These are phyloP conservation scores for Capronia epimyces DNA, from an alignment of 2,329 filamentous ascomycete species.

Conservation along the genomic window DNA sequence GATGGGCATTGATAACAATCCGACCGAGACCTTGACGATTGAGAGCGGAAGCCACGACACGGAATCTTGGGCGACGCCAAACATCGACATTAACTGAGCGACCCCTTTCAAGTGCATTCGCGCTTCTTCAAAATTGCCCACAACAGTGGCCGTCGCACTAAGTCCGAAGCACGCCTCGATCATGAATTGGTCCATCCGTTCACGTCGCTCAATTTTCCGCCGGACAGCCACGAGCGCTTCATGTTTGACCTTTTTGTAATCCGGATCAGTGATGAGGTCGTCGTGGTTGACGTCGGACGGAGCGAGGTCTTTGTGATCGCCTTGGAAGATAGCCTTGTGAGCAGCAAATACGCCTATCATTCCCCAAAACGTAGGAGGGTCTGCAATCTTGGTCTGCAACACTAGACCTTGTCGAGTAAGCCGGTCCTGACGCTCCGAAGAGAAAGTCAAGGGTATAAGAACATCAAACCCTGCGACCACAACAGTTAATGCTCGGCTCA, in stretches of 20 bases:
- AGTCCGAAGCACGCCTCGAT: conserved; percentile 38
- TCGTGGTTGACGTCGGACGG: conserved; percentile 21
- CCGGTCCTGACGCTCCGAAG: conserved; percentile 30
- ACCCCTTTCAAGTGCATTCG: conserved; percentile 36
- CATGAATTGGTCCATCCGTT: conserved; percentile 34
- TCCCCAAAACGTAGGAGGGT: conserved; percentile 37
- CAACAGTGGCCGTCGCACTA: conserved; percentile 36
- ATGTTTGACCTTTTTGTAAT: conserved; percentile 38
- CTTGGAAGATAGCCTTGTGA: conserved; percentile 35
- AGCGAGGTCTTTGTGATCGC: conserved; percentile 29
- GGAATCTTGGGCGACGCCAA: conserved; percentile 34
- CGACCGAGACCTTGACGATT: conserved; percentile 31
- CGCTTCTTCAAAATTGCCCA: conserved; percentile 37
- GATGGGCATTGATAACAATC: conserved; percentile 34
- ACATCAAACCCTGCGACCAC: conserved; percentile 32
- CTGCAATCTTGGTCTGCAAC: conserved; percentile 34
- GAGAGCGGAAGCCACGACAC: conserved; percentile 20
- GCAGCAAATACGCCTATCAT: conserved; percentile 39
- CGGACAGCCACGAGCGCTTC: conserved; percentile 29
- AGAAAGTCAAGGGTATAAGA: conserved; percentile 39
- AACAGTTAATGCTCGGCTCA: conserved; percentile 2
- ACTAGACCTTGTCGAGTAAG: conserved; percentile 32
- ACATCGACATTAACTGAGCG: conserved; percentile 33
- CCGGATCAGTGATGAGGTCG: conserved; percentile 32
- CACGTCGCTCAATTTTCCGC: conserved; percentile 31